phyloP scores from a whole-genome alignment of 805 yeast species.

The Dipodascopsis tothii region DNA sequence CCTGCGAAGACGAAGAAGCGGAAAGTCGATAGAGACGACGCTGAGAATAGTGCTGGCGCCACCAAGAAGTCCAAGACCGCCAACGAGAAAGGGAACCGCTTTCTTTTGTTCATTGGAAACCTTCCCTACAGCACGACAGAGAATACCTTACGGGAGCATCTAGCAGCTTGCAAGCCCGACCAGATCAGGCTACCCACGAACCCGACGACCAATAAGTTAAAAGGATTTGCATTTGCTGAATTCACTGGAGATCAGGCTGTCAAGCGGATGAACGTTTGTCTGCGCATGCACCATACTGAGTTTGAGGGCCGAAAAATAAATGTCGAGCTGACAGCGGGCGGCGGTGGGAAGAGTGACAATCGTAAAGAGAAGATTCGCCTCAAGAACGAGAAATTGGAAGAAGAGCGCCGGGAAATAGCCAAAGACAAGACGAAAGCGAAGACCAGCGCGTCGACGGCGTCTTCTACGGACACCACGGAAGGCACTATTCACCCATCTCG shows the following conservation, averaged over 20 bases:
- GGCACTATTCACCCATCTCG: too few relatives aligned
- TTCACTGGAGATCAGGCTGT: constrained; percentile 65
- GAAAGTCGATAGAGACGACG: constrained; percentile 1
- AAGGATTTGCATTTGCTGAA: constrained; percentile 89
- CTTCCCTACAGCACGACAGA: constrained; percentile 65
- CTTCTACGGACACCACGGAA: too few relatives aligned
- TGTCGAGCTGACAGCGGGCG: constrained; percentile 95
- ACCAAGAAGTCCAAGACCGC: constrained; percentile 10
- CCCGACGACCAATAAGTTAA: constrained; percentile 29
- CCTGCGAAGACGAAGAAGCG: constrained; percentile 5
- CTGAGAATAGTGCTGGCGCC: constrained; percentile 2
- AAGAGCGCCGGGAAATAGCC: constrained; percentile 55
- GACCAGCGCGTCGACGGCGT: too few relatives aligned
- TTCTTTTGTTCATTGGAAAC: constrained; percentile 83
- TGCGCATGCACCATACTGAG: constrained; percentile 71
- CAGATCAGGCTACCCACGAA: constrained; percentile 69
- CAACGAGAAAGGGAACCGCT: constrained; percentile 53
- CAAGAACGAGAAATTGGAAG: constrained; percentile 68
- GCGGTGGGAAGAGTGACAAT: constrained; percentile 69
- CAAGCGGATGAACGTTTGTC: constrained; percentile 73
- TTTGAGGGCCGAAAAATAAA: constrained; percentile 72
- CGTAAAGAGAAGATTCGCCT: constrained; percentile 56
- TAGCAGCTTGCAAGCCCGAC: constrained; percentile 63
- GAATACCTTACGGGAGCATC: constrained; percentile 59
- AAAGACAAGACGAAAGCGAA: constrained; percentile 19